Base-by-base conservation (phyloP, 805 yeast genomes). In the Candida saitoana region DNA sequence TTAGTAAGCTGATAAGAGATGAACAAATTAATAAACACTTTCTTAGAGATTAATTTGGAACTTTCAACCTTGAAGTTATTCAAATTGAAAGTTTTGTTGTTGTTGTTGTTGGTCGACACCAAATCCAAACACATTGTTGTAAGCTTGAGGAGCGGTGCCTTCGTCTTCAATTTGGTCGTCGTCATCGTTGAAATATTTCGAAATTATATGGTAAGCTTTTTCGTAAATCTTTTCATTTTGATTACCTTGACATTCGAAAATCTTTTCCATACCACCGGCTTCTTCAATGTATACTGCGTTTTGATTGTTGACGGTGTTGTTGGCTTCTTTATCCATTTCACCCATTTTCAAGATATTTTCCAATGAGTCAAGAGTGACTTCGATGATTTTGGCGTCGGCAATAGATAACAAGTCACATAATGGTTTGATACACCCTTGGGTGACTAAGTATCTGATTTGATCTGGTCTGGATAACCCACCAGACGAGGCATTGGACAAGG, bases 221-320 rank as follows among this genome's bases (percentile, higher is more conserved):
- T 85, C 80, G 67, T 93, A 93, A 58, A 93, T 87, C 60, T 84
- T 87, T 61, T 91, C 95, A 67, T 91, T 93, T 58, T 82, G 87
- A 68, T 87, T 89, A 62, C 77, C 80, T 74, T 93, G 99, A 62
- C 96, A 86, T 47, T 87, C 88, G 65, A 85, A 84, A 55, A 93
- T 91, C 72, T 87, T 90, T 65, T 93, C 98, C 81, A 89, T 84
- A 49, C 99, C 99, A 56, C 97, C 98, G 34, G 97, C 97, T 64
- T 91, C 97, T 71, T 93, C 99, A 59, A 93, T 86, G 69, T 69
- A 88, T 48, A 89, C 76, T 19, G 98, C 96, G 60, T 90, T 84
- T 63, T 86, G 87, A 67, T 93, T 93, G 56, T 81, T 75, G 38
- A 74, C 65, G 14, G 82, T 62, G 43, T 84, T 86, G 45, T 78